Evolutionary conservation across 176 grass and related monocot genomes (phyloP).

Genomic region (Saccharum spontaneum): DNA sequence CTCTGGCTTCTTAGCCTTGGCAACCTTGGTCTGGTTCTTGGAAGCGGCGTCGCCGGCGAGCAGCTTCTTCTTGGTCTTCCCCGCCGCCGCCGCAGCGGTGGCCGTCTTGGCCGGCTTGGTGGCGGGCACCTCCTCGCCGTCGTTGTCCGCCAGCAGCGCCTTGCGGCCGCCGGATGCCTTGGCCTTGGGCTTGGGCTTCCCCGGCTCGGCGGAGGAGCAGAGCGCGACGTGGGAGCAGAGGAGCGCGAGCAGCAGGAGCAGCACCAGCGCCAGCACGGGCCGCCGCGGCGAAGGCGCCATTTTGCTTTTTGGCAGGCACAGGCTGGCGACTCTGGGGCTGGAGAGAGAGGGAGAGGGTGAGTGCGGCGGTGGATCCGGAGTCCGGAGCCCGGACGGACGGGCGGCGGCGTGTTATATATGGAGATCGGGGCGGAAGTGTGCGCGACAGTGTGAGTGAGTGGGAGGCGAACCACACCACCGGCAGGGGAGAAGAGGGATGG

Average conservation of each 20-base stretch:
- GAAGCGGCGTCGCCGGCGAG: constrained; percentile 24
- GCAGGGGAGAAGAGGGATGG: neutral
- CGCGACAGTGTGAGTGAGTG: neutral
- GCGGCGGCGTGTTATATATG: constrained; percentile 48
- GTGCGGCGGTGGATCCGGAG: constrained; percentile 24
- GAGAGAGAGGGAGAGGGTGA: neutral
- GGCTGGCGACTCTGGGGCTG: neutral
- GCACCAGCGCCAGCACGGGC: constrained; percentile 17
- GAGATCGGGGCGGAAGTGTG: neutral
- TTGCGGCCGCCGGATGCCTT: constrained; percentile 45
- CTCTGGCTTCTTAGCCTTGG: constrained; percentile 69
- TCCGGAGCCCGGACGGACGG: constrained; percentile 1
- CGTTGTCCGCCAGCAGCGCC: constrained; percentile 26
- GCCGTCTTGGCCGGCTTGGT: constrained; percentile 24
- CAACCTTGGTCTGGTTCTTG: constrained; percentile 73
- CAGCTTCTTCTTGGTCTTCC: constrained; percentile 55
- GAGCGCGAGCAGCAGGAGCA: constrained; percentile 48
- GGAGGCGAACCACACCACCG: constrained; percentile 36
- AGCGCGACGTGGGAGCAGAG: constrained; percentile 65
- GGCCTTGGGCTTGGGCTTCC: constrained; percentile 39
- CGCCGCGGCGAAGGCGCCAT: constrained; percentile 41
- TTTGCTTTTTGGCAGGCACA: neutral
- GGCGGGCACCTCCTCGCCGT: constrained; percentile 15
- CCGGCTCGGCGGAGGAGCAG: constrained; percentile 32
- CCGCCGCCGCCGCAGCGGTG: neutral